A percentile compares a stretch with the other conserved stretches of the same genome.
Evolutionary conservation across 75 land plant genomes (phyloP).

Genomic region (Adiantum capillusveneris): DNA sequence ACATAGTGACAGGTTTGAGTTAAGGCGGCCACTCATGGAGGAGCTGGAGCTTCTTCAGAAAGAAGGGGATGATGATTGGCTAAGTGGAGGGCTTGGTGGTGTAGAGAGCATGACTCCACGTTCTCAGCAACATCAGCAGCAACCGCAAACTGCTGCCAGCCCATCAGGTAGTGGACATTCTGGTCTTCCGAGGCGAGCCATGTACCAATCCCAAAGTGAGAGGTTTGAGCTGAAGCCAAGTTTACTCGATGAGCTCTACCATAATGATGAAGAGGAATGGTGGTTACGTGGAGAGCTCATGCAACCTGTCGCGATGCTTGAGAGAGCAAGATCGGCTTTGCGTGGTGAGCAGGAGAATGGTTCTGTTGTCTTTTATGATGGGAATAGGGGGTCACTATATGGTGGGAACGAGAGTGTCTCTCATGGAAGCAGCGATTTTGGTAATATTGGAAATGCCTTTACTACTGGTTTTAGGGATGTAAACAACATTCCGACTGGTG

Average conservation of each 20-base stretch:
- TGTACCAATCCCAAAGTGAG: constrained; percentile 6
- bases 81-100: neutral
- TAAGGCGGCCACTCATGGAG: neutral
- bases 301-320: neutral
- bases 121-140: neutral
- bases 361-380: neutral
- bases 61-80: neutral
- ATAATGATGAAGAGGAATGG: neutral
- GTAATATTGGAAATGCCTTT: neutral
- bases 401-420: neutral
- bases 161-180: neutral
- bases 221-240: constrained; percentile 6
- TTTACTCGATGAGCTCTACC: neutral
- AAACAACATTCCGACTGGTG: neutral
- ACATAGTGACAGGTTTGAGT: constrained; percentile 3
- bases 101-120: neutral
- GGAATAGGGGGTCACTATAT: neutral
- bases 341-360: neutral
- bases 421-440: neutral
- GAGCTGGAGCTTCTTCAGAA: neutral
- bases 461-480: neutral
- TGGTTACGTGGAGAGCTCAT: neutral
- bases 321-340: constrained; percentile 2
- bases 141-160: neutral
- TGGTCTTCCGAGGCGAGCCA: neutral